Evolutionary conservation across 208 protist species (phyloP).

Genomic region (Acanthamoeba polyphaga): DNA sequence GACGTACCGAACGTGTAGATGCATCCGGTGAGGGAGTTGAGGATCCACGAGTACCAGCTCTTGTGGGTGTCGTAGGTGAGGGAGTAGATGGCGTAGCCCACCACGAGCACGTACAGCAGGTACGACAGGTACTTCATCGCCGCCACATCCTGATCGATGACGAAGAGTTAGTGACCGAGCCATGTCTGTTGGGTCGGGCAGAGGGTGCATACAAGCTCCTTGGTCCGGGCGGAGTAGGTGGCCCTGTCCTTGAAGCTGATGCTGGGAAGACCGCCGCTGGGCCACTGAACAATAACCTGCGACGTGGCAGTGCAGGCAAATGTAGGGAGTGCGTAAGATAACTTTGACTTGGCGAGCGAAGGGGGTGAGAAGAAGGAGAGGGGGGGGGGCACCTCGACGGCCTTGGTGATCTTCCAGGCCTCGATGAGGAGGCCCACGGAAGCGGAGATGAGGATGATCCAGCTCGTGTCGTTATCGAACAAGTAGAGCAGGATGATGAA

Average conservation of each 20-base stretch:
- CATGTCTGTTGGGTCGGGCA: too few species aligned
- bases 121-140: constrained; percentile 97
- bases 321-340: too few species aligned
- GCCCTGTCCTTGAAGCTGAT: constrained; percentile 78
- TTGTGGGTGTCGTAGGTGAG: constrained; percentile 96
- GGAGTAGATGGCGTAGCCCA: constrained; percentile 96
- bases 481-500: constrained; percentile 98
- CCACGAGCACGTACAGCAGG: constrained; percentile 94
- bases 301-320: too few species aligned
- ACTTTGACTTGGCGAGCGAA: neutral
- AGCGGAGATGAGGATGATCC: constrained; percentile 94
- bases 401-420: constrained; percentile 98
- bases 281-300: neutral
- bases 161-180: neutral
- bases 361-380: neutral
- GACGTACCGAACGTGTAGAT: constrained; percentile 93
- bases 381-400: constrained; percentile 81
- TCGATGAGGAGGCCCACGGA: constrained; percentile 95
- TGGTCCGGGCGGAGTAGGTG: constrained; percentile 82
- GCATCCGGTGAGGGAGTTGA: constrained; percentile 85
- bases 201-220: constrained; percentile 69
- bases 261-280: neutral
- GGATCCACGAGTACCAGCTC: constrained; percentile 92
- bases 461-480: constrained; percentile 95
- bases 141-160: constrained; percentile 90